A percentile compares a stretch with the other conserved stretches of the same genome.
Conservation (phyloP, 306 rosid species). For the Vicia faba region DNA sequence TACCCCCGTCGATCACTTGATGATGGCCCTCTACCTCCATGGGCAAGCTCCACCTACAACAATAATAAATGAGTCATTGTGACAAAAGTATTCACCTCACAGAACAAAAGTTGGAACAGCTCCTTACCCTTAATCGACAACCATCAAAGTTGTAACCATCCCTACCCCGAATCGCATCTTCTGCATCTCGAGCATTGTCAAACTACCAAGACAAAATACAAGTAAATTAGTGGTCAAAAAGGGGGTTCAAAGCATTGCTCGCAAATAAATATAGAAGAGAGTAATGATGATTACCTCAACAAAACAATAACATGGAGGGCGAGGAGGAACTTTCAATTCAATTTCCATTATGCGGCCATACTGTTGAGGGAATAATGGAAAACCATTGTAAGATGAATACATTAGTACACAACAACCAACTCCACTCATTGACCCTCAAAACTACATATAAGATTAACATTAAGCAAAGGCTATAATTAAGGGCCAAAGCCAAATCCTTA, state of each 20-base stretch:
- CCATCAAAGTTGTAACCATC: slow-evolving; percentile 99
- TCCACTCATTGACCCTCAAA: background rate
- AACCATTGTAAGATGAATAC: slow-evolving; percentile 23
- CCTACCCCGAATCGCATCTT: slow-evolving; percentile 93
- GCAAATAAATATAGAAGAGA: background rate
- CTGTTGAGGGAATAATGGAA: slow-evolving; percentile 49
- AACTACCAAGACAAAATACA: slow-evolving; percentile 56
- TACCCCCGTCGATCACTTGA: slow-evolving; percentile 93
- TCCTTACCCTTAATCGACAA: slow-evolving; percentile 86
- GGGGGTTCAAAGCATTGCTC: background rate
- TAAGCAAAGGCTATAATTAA: background rate
- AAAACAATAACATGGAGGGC: slow-evolving; percentile 95
- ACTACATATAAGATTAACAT: slow-evolving; percentile 5
- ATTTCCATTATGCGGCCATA: slow-evolving; percentile 95
- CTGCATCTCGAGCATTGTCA: slow-evolving; percentile 94
- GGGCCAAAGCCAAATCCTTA: background rate
- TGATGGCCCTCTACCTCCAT: slow-evolving; percentile 96
- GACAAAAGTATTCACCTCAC: background rate
- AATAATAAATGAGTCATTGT: slow-evolving; percentile 25
- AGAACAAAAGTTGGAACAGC: background rate
- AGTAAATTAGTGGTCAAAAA: background rate
- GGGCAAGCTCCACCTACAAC: slow-evolving; percentile 96
- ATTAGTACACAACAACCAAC: slow-evolving; percentile 35
- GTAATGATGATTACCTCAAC: slow-evolving; percentile 72
- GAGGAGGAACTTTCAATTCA: slow-evolving; percentile 94